These are phyloP conservation scores for Carex arenaria DNA, from an alignment of 202 grass and related monocot species.

Conservation along the genomic window DNA sequence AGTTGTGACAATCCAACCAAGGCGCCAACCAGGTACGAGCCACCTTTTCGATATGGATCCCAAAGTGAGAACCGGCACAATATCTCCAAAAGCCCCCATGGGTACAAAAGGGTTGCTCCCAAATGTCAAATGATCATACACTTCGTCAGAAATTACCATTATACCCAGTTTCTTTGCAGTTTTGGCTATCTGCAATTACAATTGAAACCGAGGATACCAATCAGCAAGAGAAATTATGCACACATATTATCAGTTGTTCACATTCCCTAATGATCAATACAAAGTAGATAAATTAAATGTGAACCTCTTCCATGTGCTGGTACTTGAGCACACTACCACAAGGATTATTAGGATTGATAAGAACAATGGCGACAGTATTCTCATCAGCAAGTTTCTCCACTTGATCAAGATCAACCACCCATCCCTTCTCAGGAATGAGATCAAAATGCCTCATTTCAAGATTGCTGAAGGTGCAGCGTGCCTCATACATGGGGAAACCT, in stretches of 20 bases:
- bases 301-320: conserved; percentile 58
- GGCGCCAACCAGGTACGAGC: conserved; percentile 83
- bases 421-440: conserved; percentile 56
- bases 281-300: neutral
- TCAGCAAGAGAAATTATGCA: neutral
- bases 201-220: neutral
- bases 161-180: conserved; percentile 61
- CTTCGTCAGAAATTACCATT: conserved; percentile 67
- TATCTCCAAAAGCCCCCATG: conserved; percentile 55
- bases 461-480: conserved; percentile 29
- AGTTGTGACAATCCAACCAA: conserved; percentile 67
- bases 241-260: neutral
- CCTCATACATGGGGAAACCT: conserved; percentile 49
- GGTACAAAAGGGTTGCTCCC: conserved; percentile 62
- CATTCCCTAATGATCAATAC: neutral
- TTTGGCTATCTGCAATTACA: conserved; percentile 46
- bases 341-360: conserved; percentile 73
- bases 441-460: conserved; percentile 53
- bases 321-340: conserved; percentile 67
- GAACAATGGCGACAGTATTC: conserved; percentile 63
- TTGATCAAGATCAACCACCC: conserved; percentile 51
- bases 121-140: conserved; percentile 69
- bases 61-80: conserved; percentile 60
- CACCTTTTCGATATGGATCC: conserved; percentile 88
- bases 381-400: conserved; percentile 59